Base-by-base conservation (phyloP, 352 stramenopile species). In the Saprolegnia parasitica region DNA sequence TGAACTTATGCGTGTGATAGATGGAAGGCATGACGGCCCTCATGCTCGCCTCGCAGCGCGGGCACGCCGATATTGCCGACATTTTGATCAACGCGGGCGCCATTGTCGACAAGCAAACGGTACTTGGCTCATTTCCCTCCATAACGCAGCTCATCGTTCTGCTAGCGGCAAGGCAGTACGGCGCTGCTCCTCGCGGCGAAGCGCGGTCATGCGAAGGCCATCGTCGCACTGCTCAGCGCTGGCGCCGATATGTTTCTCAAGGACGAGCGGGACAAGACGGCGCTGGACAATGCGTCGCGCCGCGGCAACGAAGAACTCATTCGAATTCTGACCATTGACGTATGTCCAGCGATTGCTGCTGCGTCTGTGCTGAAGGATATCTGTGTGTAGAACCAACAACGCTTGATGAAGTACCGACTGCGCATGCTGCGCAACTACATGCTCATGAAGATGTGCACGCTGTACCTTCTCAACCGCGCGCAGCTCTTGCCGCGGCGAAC, bases 1-100 rank as follows among this genome's bases (percentile, higher is more conserved):
- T 35, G 29, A 35, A 35, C 29, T 35, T 35, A 35, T 35, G 29
- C 29, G 5, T 35, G 29, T 35, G 29, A 23, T 63, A 85, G 78
- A 94, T 92, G 58, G 87, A 95, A 81, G 86, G 86, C 32, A 95
- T 95, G 87, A 95, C 87, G 35, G 85, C 87, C 24, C 68, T 95
- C 13, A 95, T 95, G 87, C 71, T 95, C 11, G 87, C 87, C 29
- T 84, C 87, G 0, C 87, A 95, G 72, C 81, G 87, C 16, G 87
- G 87, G 0, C 87, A 95, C 64, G 87, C 87, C 0, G 77, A 74
- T 23, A 95, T 95, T 29, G 86, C 86, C 18, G 91, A 85, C 8
- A 89, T 84, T 37, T 71, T 95, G 18, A 90, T 95, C 72, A 80
- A 84, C 13, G 83, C 87, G 1, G 87, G 87, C 1, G 93, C 87